Percentiles rank a stretch among this genome's conserved stretches.
phyloP scores from a whole-genome alignment of 768 basidiomycete species.

The Gloeophyllum trabeum region DNA sequence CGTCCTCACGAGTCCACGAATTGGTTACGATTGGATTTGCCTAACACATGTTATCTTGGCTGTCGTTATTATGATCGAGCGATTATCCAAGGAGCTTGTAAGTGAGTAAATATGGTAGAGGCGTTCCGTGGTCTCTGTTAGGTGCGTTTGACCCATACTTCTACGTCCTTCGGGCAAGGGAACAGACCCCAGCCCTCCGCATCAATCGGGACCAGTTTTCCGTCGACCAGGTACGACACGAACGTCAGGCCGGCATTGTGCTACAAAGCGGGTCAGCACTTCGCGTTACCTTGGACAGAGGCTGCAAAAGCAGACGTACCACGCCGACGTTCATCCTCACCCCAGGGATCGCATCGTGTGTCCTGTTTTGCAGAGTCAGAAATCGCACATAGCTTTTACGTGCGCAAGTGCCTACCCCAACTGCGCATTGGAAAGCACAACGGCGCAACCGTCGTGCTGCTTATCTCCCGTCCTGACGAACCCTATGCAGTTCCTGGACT shows the following conservation, averaged over 20 bases:
- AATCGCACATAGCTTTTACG: too few species aligned
- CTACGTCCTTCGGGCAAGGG: conserved; percentile 42
- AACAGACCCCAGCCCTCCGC: conserved; percentile 57
- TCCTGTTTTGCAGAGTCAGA: too few species aligned
- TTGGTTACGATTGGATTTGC: too few species aligned
- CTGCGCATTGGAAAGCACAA: conserved; percentile 62
- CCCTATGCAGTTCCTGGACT: conserved; percentile 54
- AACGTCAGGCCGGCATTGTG: conserved; percentile 24
- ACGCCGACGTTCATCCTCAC: conserved; percentile 58
- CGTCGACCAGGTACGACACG: conserved; percentile 33
- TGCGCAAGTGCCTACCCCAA: too few species aligned
- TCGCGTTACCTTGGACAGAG: conserved; percentile 26
- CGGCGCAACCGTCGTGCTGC: conserved; percentile 49
- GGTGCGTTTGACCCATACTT: conserved; percentile 53
- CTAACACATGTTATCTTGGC: too few species aligned
- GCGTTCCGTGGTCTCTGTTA: too few species aligned
- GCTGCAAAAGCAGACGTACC: conserved; percentile 9
- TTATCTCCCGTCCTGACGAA: conserved; percentile 60
- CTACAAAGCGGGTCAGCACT: conserved; percentile 14
- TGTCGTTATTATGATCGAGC: too few species aligned
- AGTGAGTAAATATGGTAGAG: too few species aligned
- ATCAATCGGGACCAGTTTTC: conserved; percentile 34
- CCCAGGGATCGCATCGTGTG: conserved; percentile 21
- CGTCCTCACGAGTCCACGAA: too few species aligned
- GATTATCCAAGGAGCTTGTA: too few species aligned